Evolutionary conservation across 1,284 basidiomycete species (phyloP), one percentile per base, ranked within the genome.

Genomic region (Phlebopus sp.): DNA sequence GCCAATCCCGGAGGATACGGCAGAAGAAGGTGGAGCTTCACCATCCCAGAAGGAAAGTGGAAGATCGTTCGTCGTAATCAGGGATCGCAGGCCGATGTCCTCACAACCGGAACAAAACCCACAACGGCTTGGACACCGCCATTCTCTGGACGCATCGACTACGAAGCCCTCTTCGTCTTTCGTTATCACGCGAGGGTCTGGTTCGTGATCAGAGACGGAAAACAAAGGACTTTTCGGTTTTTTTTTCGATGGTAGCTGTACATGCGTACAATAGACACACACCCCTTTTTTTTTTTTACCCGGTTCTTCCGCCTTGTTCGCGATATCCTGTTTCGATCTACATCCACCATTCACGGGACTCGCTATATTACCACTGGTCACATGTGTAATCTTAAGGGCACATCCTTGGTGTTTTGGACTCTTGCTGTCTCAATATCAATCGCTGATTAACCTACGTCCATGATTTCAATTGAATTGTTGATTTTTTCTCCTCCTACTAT

Each of bases 31-130:
- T 9, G 68, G 66, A 19, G 65, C 67, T n/a, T 46, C 69, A 13
- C 57, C 56, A 34, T 50, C 62, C 23, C 57, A 57, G 10, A 45
- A 58, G 44, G 67, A 64, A 37, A 35, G 62, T 4, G 49, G 65
- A 30, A 71, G 80, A 51, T 86, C 84, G 34, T 87, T 88, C 56
- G 82, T 86, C 17, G 85, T 89, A 19, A 77, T 88, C 27, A 71
- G 85, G 19, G 82, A 84, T 51, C 65, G 67, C 46, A 61, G 55
- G 55, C 70, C 72, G 19, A 72, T 70, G 55, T 58, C 66, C 19
- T 60, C 68, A 57, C 70, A 65, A 59, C 70, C 36, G 3, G 56
- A 51, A n/a, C 25, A 18, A 34, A 45, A 49, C 19, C 42, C 46
- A 17, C 34, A 50, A 44, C 40, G 47, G n/a, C 57, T 57, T 18